Conservation (phyloP, 352 stramenopile genomes). For the Phytophthora megakarya region DNA sequence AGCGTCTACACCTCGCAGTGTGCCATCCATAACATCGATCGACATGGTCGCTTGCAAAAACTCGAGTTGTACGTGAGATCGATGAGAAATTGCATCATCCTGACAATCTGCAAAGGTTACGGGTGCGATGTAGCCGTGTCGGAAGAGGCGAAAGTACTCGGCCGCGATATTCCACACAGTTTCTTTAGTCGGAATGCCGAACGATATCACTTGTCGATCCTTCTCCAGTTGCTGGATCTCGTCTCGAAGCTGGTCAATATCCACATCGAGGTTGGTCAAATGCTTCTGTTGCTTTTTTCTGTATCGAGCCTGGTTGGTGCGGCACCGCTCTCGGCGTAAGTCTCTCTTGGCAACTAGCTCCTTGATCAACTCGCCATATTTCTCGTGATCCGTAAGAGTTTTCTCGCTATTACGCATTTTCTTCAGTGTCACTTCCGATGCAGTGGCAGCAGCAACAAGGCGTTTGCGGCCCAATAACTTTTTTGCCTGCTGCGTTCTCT, state of each 20-base stretch:
- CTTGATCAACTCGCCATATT: slow-evolving; percentile 9
- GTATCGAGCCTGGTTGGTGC: slow-evolving; percentile 43
- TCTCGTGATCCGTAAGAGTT: background rate
- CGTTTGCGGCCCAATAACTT: background rate
- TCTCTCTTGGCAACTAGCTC: background rate
- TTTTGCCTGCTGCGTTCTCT: background rate
- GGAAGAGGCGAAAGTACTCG: slow-evolving; percentile 26
- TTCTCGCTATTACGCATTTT: background rate
- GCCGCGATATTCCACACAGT: slow-evolving; percentile 15
- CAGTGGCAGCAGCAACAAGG: background rate
- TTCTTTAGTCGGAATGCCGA: background rate
- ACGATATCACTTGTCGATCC: slow-evolving; percentile 11
- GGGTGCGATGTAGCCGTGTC: slow-evolving; percentile 20
- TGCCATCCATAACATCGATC: slow-evolving; percentile 9
- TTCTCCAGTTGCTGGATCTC: slow-evolving; percentile 34
- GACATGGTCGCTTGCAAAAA: slow-evolving; percentile 25
- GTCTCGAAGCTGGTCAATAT: slow-evolving; percentile 22
- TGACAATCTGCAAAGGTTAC: background rate
- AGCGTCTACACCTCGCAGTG: slow-evolving; percentile 7
- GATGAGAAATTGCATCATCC: background rate
- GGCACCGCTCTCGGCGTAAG: slow-evolving; percentile 40
- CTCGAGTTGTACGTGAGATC: slow-evolving; percentile 5
- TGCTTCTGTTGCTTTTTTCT: slow-evolving; percentile 36
- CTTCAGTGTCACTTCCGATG: background rate
- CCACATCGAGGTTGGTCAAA: slow-evolving; percentile 19